Conservation (phyloP, 345 rosid species). For the Fremontodendron californicum region DNA sequence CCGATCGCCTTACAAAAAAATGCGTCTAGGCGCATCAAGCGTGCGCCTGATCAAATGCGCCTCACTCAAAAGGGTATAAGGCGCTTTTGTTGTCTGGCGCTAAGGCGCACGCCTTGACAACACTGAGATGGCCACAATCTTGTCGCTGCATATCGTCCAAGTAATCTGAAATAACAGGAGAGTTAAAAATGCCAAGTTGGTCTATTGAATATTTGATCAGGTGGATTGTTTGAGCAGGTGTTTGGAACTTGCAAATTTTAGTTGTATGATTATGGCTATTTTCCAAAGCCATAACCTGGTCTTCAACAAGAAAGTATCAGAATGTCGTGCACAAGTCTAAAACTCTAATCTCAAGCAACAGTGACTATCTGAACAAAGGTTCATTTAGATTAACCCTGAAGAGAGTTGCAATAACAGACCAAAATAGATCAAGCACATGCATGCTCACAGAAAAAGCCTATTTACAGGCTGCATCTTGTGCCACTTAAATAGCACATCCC, state of each 20-base stretch:
- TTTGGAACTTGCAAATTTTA: background rate
- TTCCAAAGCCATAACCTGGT: background rate
- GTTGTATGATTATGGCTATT: background rate
- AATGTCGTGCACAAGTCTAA: background rate
- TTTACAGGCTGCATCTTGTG: background rate
- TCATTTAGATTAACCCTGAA: background rate
- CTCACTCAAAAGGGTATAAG: too few species aligned
- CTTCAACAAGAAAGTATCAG: background rate
- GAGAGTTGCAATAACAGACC: background rate
- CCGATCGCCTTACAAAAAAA: too few species aligned
- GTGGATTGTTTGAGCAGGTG: background rate
- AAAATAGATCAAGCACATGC: background rate
- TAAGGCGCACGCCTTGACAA: too few species aligned
- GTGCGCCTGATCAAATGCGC: too few species aligned
- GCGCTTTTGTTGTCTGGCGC: too few species aligned
- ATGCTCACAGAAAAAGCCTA: background rate
- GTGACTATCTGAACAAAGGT: background rate
- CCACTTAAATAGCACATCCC: background rate
- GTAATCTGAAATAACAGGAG: background rate
- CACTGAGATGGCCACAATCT: background rate
- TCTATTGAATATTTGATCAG: background rate
- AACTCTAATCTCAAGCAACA: background rate
- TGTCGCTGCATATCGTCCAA: background rate
- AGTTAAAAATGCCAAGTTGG: background rate
- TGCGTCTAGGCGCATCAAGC: too few species aligned